Evolutionary conservation across 495 filamentous ascomycete genomes (phyloP).

Genomic region (Glonium stellatum): DNA sequence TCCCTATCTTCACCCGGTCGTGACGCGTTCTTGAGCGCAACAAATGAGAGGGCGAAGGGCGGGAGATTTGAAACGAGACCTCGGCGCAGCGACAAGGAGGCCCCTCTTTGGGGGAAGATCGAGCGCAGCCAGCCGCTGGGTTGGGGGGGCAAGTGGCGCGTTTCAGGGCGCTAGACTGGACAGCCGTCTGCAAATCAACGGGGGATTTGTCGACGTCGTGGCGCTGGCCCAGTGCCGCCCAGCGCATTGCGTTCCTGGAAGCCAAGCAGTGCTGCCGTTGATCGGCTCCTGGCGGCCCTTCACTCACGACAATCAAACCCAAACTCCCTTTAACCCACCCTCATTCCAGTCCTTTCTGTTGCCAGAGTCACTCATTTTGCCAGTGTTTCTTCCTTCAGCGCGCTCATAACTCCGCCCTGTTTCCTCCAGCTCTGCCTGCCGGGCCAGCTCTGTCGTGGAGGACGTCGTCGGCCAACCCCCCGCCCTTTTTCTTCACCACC

Average conservation of each 20-base stretch:
- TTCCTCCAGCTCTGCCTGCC: constrained; percentile 19
- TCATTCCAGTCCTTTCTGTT: not conserved
- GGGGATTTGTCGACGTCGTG: not conserved
- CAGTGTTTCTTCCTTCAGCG: constrained; percentile 9
- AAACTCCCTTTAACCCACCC: not conserved
- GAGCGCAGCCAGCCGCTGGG: not conserved
- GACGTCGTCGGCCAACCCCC: constrained; percentile 12
- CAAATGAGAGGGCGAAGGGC: not conserved
- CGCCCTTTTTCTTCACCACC: constrained; percentile 18
- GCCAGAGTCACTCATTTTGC: not conserved
- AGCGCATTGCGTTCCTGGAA: not conserved
- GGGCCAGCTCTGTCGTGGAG: constrained; percentile 11
- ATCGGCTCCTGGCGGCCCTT: not conserved
- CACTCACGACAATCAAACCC: not conserved
- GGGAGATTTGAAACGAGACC: not conserved
- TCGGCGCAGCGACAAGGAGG: not conserved
- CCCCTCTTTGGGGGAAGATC: not conserved
- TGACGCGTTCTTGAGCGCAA: not conserved
- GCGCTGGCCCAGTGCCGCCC: not conserved
- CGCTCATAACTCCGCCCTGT: not conserved
- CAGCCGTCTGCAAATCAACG: not conserved
- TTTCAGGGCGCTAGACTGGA: not conserved
- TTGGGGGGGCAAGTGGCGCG: not conserved
- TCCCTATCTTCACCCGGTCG: not conserved
- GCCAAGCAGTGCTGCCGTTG: not conserved